Percentiles rank a stretch among this genome's conserved stretches.
Conservation (phyloP, 345 rosid species). For the Carallia brachiata region DNA sequence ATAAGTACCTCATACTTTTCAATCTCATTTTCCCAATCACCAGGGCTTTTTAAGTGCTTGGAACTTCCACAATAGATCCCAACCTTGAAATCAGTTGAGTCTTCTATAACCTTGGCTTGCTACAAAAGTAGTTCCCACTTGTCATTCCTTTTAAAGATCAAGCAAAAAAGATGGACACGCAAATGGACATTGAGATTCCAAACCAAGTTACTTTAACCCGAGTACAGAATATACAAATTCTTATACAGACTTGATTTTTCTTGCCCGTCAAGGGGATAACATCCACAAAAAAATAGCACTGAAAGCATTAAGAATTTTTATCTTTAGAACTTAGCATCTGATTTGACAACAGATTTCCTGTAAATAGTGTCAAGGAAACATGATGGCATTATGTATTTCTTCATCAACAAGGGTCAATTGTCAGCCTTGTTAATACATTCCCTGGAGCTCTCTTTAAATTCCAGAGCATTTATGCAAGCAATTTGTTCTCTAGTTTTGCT, state of each 20-base stretch:
- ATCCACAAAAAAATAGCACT: not conserved
- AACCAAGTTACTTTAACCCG: not conserved
- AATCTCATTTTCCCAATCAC: constrained; percentile 77
- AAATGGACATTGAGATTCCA: not conserved
- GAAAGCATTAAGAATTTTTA: not conserved
- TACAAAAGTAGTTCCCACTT: constrained; percentile 29
- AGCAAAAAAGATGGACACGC: not conserved
- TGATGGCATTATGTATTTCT: not conserved
- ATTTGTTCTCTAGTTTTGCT: not conserved
- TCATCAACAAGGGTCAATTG: not conserved
- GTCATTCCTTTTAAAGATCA: constrained; percentile 18
- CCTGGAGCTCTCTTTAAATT: not conserved
- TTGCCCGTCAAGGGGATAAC: not conserved
- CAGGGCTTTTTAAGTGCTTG: constrained; percentile 47
- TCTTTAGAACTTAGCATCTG: not conserved
- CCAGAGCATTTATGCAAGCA: not conserved
- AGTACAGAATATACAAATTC: not conserved
- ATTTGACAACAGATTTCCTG: too few species aligned
- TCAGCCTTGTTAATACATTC: not conserved
- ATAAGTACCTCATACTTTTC: constrained; percentile 64
- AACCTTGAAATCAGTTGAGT: constrained; percentile 67
- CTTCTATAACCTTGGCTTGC: constrained; percentile 89
- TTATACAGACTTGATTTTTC: not conserved
- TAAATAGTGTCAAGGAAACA: too few species aligned
- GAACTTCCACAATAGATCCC: constrained; percentile 59